Percentiles rank a stretch among this genome's conserved stretches.
Conservation (phyloP, 1,284 basidiomycete species). For the Neonothopanus nambi region DNA sequence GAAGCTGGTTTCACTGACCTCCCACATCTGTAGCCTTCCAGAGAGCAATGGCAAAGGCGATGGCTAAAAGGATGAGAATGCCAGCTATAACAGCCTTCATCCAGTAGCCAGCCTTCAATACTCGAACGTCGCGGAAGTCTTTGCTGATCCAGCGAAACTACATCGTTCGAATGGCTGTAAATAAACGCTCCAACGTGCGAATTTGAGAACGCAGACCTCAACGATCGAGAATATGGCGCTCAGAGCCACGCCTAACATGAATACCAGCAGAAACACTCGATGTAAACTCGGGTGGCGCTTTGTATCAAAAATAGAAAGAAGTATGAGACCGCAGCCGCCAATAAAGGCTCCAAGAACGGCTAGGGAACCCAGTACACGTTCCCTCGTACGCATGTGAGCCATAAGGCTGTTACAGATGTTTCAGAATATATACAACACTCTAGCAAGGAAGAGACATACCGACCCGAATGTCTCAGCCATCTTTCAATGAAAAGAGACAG, state of each 20-base stretch:
- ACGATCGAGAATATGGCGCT: slow-evolving; percentile 70
- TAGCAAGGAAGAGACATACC: slow-evolving; percentile 34
- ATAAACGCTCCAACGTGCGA: background rate
- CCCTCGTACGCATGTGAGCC: slow-evolving; percentile 56
- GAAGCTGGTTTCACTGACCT: slow-evolving; percentile 36
- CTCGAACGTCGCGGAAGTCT: slow-evolving; percentile 47
- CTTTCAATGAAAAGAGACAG: slow-evolving; percentile 60
- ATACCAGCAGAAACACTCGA: slow-evolving; percentile 61
- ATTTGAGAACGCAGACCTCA: slow-evolving; percentile 48
- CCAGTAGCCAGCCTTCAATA: slow-evolving; percentile 57
- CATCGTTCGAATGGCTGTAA: background rate
- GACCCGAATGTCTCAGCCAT: slow-evolving; percentile 59
- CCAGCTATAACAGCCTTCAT: slow-evolving; percentile 60
- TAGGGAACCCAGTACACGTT: slow-evolving; percentile 52
- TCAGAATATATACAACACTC: slow-evolving; percentile 6
- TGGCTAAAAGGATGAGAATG: slow-evolving; percentile 57
- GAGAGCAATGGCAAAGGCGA: slow-evolving; percentile 59
- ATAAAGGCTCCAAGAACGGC: slow-evolving; percentile 61
- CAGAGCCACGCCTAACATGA: slow-evolving; percentile 62
- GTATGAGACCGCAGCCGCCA: slow-evolving; percentile 55
- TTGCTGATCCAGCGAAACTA: slow-evolving; percentile 67
- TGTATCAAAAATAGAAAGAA: slow-evolving; percentile 71
- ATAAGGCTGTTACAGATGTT: slow-evolving; percentile 43
- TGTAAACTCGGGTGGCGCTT: slow-evolving; percentile 51
- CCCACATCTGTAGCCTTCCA: slow-evolving; percentile 48